Percentiles rank a stretch among this genome's conserved stretches.
These are phyloP conservation scores for Lecanicillium sp. DNA, from an alignment of 2,329 filamentous ascomycete species.

Conservation along the genomic window DNA sequence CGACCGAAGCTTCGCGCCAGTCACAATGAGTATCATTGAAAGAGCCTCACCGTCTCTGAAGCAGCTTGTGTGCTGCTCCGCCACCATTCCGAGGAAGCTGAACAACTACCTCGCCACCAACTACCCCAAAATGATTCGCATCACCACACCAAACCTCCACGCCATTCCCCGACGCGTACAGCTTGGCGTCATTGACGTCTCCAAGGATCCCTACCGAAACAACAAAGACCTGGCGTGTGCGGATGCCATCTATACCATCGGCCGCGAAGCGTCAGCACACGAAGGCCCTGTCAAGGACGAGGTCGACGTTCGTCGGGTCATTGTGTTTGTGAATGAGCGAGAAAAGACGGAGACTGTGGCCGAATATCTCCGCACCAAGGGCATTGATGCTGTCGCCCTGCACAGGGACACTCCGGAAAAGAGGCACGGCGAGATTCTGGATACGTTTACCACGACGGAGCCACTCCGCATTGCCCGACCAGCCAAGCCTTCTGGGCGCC, in stretches of 20 bases:
- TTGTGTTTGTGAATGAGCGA: constrained; percentile 95
- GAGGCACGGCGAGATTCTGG: constrained; percentile 69
- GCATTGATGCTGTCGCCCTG: constrained; percentile 79
- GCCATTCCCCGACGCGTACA: constrained; percentile 93
- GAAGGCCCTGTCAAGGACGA: constrained; percentile 48
- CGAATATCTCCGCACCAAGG: constrained; percentile 71
- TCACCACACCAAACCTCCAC: constrained; percentile 93
- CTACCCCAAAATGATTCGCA: constrained; percentile 75
- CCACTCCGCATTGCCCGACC: constrained; percentile 26
- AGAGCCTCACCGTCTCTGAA: constrained; percentile 72
- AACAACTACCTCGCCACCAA: constrained; percentile 76
- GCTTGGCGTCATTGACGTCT: constrained; percentile 84
- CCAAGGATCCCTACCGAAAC: constrained; percentile 85
- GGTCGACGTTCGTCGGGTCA: constrained; percentile 70
- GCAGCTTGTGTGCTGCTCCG: constrained; percentile 87
- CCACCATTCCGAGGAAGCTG: constrained; percentile 85
- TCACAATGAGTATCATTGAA: constrained; percentile 76
- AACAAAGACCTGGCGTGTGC: constrained; percentile 92
- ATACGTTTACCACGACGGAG: constrained; percentile 57
- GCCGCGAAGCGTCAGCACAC: constrained; percentile 59
- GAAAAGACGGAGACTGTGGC: constrained; percentile 79
- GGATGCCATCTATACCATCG: constrained; percentile 89
- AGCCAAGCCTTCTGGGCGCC: constrained; percentile 24
- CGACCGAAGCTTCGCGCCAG: constrained; percentile 83
- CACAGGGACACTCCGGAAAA: constrained; percentile 76